Evolutionary conservation across 306 rosid species (phyloP), one percentile per base, ranked within the genome.

Genomic region (Dalbergia cochinchinensis): DNA sequence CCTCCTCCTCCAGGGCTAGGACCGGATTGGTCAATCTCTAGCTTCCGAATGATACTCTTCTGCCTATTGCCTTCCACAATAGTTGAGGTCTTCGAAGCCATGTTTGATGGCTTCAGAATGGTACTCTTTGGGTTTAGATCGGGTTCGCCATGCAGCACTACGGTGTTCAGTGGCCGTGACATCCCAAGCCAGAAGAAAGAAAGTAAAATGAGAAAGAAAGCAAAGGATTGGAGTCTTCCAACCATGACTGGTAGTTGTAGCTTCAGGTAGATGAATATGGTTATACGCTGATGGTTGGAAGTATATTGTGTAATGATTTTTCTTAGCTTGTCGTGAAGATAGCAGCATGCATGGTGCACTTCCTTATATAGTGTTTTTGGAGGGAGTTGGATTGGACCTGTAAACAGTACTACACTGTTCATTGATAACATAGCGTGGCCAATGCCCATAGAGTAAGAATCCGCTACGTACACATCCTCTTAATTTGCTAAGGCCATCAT

Each of bases 1-100:
- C 92, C 92, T 12, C 26, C 70, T 48, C 91, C 90, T 1, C 82
- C 81, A 10, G 82, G 79, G 74, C 87, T 50, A 63, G 91, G 92
- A 58, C 94, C 94, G 4, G 26, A 1, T 61, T 19, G 15, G 34
- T 68, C 47, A 19, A 72, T 51, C 67, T n/a, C 64, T 7, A 10
- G 66, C 15, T 42, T 35, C 20, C 39, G 48, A 58, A 7, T 68
- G 14, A 15, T 4, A 58, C 44, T 75, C 48, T 67, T 69, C 33
- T 58, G 11, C 59, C 8, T 34, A 33, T 69, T 77, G 20, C 69
- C 67, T 82, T 48, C 67, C 20, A 31, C 63, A 67, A 48, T 58
- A 1, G 34, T 77, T 4, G 44, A 81, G 50, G 51, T 50, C 37
- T 50, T 73, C 78, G 35, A 57, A 53, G 59, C 59, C 65, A 12